phyloP scores from a whole-genome alignment of 2,329 filamentous ascomycete genomes.

The Fusarium decemcellulare region DNA sequence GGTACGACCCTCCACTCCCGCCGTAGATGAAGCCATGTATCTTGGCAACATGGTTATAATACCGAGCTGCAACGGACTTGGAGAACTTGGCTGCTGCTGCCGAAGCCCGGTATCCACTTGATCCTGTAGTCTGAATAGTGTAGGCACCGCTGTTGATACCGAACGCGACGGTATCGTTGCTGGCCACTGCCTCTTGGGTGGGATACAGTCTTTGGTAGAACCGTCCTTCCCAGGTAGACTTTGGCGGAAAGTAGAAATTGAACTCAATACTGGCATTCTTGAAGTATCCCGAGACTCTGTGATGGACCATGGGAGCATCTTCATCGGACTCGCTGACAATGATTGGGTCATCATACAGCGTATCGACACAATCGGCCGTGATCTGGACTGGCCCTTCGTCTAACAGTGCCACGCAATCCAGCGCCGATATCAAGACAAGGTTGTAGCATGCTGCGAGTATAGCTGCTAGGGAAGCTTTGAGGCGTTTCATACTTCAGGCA shows the following conservation, averaged over 20 bases:
- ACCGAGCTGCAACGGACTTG: constrained; percentile 13
- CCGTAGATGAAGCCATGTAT: constrained; percentile 38
- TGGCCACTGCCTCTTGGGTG: constrained; percentile 17
- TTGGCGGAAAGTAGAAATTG: constrained; percentile 40
- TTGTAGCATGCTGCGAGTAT: too few relatives aligned
- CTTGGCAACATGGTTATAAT: constrained; percentile 12
- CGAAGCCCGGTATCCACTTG: constrained; percentile 26
- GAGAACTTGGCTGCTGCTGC: constrained; percentile 34
- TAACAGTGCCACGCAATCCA: too few relatives aligned
- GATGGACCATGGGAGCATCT: constrained; percentile 20
- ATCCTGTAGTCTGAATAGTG: constrained; percentile 20
- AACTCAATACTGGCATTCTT: constrained; percentile 33
- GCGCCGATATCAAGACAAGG: too few relatives aligned
- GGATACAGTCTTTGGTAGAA: constrained; percentile 22
- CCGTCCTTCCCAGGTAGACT: constrained; percentile 24
- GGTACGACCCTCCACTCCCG: constrained; percentile 32
- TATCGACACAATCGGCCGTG: constrained; percentile 23
- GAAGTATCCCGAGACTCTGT: constrained; percentile 33
- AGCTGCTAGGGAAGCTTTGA: too few relatives aligned
- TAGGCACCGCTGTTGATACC: constrained; percentile 27
- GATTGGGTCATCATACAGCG: constrained; percentile 15
- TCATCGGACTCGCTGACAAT: constrained; percentile 27
- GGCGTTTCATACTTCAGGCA: too few relatives aligned
- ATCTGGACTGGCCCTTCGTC: background rate
- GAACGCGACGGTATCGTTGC: constrained; percentile 20